phyloP scores from a whole-genome alignment of 2,329 filamentous ascomycete species.

The Xylariaceae sp. region DNA sequence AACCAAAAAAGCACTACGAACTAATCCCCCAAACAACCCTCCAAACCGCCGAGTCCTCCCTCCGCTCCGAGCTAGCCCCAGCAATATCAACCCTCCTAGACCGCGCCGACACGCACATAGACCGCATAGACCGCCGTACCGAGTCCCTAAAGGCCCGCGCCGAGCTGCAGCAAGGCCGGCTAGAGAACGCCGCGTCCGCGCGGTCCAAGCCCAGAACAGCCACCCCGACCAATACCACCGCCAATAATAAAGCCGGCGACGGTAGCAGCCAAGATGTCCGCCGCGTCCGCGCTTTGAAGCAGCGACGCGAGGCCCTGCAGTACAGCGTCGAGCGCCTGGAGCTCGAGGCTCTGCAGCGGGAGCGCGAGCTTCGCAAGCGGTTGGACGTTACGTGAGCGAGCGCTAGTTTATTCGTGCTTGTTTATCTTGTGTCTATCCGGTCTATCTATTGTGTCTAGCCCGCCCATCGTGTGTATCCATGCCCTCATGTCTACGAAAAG shows the following conservation, averaged over 20 bases:
- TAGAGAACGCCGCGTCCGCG: conserved; percentile 36
- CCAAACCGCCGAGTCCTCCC: conserved; percentile 73
- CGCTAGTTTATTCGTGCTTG: no score
- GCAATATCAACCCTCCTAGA: conserved; percentile 75
- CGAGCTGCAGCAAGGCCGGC: conserved; percentile 74
- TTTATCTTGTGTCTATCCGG: no score
- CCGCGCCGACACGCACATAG: conserved; percentile 77
- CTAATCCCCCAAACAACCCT: conserved; percentile 82
- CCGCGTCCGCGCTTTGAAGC: conserved; percentile 58
- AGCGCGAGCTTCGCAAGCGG: conserved; percentile 53
- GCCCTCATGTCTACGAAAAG: no score
- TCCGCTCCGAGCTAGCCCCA: conserved; percentile 86
- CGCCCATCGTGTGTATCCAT: no score
- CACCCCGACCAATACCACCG: neutral
- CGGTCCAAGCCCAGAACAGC: neutral
- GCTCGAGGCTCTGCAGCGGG: conserved; percentile 76
- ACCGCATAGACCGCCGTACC: conserved; percentile 77
- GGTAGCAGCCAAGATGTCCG: conserved; percentile 45
- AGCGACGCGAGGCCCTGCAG: conserved; percentile 79
- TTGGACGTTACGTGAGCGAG: conserved; percentile 42
- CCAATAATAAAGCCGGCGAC: neutral
- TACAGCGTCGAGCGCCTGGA: conserved; percentile 85
- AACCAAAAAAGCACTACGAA: conserved; percentile 70
- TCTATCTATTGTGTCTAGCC: no score
- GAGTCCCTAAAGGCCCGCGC: conserved; percentile 77